Evolutionary conservation across 345 rosid species (phyloP).

Genomic region (Lepidium aucheri): DNA sequence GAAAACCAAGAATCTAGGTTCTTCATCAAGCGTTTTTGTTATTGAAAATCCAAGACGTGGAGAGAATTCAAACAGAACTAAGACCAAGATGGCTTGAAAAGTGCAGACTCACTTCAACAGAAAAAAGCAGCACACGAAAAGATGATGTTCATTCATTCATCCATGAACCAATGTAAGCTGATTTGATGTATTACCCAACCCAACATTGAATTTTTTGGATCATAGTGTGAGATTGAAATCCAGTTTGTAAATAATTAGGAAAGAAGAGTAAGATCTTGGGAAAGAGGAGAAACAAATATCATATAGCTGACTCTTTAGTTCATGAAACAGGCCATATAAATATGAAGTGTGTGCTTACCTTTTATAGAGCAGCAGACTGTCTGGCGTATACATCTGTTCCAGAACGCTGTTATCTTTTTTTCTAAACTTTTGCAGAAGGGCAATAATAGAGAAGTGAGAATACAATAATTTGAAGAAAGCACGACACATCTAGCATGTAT

Average conservation of each 20-base stretch:
- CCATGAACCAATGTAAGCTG: neutral
- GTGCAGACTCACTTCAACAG: neutral
- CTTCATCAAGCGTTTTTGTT: neutral
- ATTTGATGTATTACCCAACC: too few relatives aligned
- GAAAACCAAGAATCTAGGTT: neutral
- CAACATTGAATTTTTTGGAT: too few relatives aligned
- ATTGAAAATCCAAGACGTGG: too few relatives aligned
- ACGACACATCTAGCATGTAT: neutral
- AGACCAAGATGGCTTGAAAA: neutral
- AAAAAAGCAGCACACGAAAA: neutral
- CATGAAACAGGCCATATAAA: too few relatives aligned
- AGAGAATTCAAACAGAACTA: too few relatives aligned
- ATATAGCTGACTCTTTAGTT: too few relatives aligned
- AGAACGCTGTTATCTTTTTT: slow-evolving; percentile 82
- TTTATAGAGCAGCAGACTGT: slow-evolving; percentile 69
- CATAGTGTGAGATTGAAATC: too few relatives aligned
- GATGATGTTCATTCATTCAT: neutral
- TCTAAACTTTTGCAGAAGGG: slow-evolving; percentile 67
- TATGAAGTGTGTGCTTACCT: slow-evolving; percentile 38
- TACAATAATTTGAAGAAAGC: neutral
- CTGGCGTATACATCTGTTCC: slow-evolving; percentile 82
- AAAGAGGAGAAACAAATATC: neutral
- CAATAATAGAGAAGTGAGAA: neutral
- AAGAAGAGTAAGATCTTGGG: neutral
- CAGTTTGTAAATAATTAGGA: too few relatives aligned